Conservation (phyloP, 2,329 filamentous ascomycete genomes). For the Aspergillus quadrilineatus region DNA sequence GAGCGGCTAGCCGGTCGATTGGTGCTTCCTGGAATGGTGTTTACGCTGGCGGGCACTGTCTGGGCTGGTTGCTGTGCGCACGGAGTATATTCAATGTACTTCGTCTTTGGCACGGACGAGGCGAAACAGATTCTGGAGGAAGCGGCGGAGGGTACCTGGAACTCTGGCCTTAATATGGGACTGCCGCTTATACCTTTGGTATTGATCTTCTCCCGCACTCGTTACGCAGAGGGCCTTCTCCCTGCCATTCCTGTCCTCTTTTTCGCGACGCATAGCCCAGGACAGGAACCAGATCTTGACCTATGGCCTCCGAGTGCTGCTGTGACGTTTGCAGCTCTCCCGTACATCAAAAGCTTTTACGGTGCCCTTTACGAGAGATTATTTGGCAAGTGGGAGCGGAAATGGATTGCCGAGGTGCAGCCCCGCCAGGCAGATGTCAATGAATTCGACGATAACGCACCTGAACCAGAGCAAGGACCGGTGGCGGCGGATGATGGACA, state of each 20-base stretch:
- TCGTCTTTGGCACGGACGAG: conserved; percentile 65
- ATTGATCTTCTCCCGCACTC: conserved; percentile 66
- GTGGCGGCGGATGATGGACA: conserved; percentile 36
- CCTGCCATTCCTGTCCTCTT: conserved; percentile 62
- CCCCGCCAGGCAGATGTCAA: conserved; percentile 51
- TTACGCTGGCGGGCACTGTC: conserved; percentile 47
- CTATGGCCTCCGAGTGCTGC: conserved; percentile 66
- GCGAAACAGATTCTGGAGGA: conserved; percentile 54
- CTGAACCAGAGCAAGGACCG: conserved; percentile 31
- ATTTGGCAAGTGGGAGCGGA: conserved; percentile 58
- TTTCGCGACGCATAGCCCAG: conserved; percentile 49
- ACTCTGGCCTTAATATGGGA: conserved; percentile 57
- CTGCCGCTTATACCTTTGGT: conserved; percentile 67
- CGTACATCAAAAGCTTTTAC: conserved; percentile 65
- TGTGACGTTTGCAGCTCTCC: conserved; percentile 64
- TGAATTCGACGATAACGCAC: conserved; percentile 34
- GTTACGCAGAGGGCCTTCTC: conserved; percentile 62
- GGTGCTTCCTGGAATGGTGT: conserved; percentile 64
- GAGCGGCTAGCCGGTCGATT: conserved; percentile 59
- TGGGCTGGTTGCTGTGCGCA: conserved; percentile 56
- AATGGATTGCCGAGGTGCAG: conserved; percentile 63
- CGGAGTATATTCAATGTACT: conserved; percentile 62
- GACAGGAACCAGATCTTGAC: conserved; percentile 51
- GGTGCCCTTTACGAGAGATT: conserved; percentile 60
- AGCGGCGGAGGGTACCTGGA: conserved; percentile 38